phyloP scores from a whole-genome alignment of 441 rosid species.

The Biscutella laevigata region DNA sequence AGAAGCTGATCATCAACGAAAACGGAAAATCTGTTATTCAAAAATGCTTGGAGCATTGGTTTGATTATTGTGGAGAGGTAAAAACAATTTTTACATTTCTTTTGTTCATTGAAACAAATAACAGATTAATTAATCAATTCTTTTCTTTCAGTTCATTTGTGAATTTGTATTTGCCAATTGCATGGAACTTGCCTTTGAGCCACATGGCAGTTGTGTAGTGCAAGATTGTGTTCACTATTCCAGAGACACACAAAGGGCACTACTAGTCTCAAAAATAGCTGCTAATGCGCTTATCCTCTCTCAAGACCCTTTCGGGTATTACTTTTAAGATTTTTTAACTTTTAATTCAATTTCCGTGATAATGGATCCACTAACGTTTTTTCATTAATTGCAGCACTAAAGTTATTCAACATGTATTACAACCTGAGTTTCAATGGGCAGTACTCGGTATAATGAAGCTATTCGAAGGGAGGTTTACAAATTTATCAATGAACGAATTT shows the following conservation, averaged over 20 bases:
- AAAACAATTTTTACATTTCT: background rate
- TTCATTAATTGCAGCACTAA: slow-evolving; percentile 77
- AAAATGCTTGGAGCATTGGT: slow-evolving; percentile 48
- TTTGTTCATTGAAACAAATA: too few species aligned
- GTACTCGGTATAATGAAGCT: slow-evolving; percentile 43
- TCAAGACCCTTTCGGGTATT: slow-evolving; percentile 73
- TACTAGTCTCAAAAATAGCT: slow-evolving; percentile 46
- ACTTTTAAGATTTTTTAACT: background rate
- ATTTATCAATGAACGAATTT: slow-evolving; percentile 75
- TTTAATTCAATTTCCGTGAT: background rate
- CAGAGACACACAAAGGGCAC: slow-evolving; percentile 45
- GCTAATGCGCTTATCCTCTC: slow-evolving; percentile 65
- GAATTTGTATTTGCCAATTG: slow-evolving; percentile 58
- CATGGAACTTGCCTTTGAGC: slow-evolving; percentile 67
- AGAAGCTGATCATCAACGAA: slow-evolving; percentile 60
- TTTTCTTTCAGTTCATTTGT: slow-evolving; percentile 49
- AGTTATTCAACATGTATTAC: slow-evolving; percentile 69
- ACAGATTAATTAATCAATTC: background rate
- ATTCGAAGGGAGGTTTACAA: slow-evolving; percentile 56
- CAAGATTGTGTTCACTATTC: slow-evolving; percentile 65
- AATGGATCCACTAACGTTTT: background rate
- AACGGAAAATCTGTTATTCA: slow-evolving; percentile 78
- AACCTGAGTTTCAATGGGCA: slow-evolving; percentile 66
- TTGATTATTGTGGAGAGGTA: too few species aligned
- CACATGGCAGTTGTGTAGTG: slow-evolving; percentile 82